These are phyloP conservation scores for Cystobasidium ongulense DNA, from an alignment of 768 basidiomycete genomes.

Conservation along the genomic window DNA sequence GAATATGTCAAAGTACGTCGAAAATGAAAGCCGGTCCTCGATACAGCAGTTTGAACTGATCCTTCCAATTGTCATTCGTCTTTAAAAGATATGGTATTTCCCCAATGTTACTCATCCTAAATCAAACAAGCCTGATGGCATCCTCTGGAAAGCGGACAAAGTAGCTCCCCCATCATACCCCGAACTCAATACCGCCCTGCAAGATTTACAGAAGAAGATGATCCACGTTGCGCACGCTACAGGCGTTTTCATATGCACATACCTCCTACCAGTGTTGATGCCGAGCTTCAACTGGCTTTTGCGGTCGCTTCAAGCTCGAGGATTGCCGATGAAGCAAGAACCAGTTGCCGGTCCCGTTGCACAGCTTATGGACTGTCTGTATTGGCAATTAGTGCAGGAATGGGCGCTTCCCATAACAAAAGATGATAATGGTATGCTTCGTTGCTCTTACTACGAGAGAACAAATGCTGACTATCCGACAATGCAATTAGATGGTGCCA, in stretches of 20 bases:
- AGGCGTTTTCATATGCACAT: slow-evolving; percentile 20
- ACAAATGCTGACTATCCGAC: background rate
- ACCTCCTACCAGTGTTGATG: slow-evolving; percentile 1
- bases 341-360: background rate
- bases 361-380: slow-evolving; percentile 22
- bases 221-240: slow-evolving; percentile 14
- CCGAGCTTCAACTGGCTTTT: slow-evolving; percentile 8
- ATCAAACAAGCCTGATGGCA: background rate
- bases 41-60: background rate
- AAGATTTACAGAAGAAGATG: background rate
- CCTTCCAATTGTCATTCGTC: background rate
- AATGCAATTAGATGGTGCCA: background rate
- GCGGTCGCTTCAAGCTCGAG: background rate
- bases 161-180: background rate
- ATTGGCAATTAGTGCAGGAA: slow-evolving; percentile 20
- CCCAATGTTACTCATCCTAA: background rate
- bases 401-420: slow-evolving; percentile 7
- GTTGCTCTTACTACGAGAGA: background rate
- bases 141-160: slow-evolving; percentile 9
- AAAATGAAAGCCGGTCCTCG: background rate
- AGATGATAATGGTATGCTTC: background rate
- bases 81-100: slow-evolving; percentile 13
- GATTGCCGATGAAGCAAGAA: slow-evolving; percentile 5
- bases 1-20: slow-evolving; percentile 17
- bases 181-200: background rate